Conservation (phyloP, 129 eudicot species). For the Tanacetum coccineum region DNA sequence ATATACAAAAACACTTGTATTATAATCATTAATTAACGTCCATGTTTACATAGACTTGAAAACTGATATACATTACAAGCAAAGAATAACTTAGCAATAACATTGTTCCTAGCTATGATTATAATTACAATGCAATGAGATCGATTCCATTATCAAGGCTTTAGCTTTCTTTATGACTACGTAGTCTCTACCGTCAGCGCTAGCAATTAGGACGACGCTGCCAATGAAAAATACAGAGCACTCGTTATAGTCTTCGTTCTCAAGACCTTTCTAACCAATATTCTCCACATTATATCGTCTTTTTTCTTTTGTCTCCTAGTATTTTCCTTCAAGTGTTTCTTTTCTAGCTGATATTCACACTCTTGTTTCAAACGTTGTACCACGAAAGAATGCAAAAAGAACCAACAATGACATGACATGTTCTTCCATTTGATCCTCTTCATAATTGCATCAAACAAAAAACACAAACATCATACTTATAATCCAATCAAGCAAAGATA, state of each 20-base stretch:
- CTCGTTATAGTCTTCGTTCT: constrained; percentile 88
- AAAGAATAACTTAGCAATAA: constrained; percentile 23
- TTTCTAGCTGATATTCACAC: constrained; percentile 67
- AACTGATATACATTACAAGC: constrained; percentile 24
- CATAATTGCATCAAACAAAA: constrained; percentile 64
- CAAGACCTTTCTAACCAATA: constrained; percentile 80
- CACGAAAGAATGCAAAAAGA: constrained; percentile 63
- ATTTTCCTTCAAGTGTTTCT: constrained; percentile 48
- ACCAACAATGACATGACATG: constrained; percentile 63
- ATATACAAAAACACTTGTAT: constrained; percentile 15
- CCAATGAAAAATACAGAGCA: constrained; percentile 76
- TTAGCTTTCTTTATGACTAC: constrained; percentile 2
- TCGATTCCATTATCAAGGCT: constrained; percentile 12
- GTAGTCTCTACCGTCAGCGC: constrained; percentile 19
- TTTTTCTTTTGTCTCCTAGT: constrained; percentile 58
- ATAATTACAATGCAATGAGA: constrained; percentile 33
- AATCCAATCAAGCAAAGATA: neutral
- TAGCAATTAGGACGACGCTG: constrained; percentile 36
- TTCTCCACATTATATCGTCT: constrained; percentile 83
- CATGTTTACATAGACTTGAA: constrained; percentile 2
- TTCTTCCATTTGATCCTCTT: constrained; percentile 61
- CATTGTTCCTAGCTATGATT: constrained; percentile 35
- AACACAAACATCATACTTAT: neutral
- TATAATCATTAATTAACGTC: constrained; percentile 3
- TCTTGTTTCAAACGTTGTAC: constrained; percentile 63